A percentile compares a stretch with the other conserved stretches of the same genome.
phyloP scores from a whole-genome alignment of 2,329 filamentous ascomycete genomes.

The Venturia asperata region DNA sequence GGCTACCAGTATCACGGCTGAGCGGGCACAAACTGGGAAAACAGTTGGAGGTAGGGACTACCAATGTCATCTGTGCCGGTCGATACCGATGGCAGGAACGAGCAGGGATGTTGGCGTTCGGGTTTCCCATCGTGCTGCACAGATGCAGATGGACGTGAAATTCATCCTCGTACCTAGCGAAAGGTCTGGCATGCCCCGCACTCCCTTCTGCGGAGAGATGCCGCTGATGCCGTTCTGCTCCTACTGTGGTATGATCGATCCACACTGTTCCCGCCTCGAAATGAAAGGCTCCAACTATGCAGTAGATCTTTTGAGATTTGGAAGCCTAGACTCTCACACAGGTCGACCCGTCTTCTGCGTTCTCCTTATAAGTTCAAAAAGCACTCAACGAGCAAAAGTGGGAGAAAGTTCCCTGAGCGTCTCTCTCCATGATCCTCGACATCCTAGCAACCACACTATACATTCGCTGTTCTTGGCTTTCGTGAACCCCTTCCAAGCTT shows the following conservation, averaged over 20 bases:
- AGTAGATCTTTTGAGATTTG: neutral
- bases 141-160: neutral
- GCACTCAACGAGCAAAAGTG: neutral
- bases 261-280: neutral
- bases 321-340: neutral
- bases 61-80: no score
- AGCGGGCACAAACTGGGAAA: neutral
- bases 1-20: neutral
- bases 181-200: neutral
- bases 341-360: neutral
- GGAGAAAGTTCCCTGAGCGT: neutral
- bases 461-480: neutral
- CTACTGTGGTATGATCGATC: neutral
- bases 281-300: no score
- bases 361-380: neutral
- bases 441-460: neutral
- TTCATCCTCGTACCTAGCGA: neutral
- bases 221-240: neutral
- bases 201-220: neutral
- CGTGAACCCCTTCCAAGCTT: neutral
- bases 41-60: no score
- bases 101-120: neutral
- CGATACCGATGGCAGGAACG: no score
- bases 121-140: neutral
- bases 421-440: neutral